A percentile compares a stretch with the other conserved stretches of the same genome.
phyloP scores from a whole-genome alignment of 75 land plant species.

The Picea glauca region DNA sequence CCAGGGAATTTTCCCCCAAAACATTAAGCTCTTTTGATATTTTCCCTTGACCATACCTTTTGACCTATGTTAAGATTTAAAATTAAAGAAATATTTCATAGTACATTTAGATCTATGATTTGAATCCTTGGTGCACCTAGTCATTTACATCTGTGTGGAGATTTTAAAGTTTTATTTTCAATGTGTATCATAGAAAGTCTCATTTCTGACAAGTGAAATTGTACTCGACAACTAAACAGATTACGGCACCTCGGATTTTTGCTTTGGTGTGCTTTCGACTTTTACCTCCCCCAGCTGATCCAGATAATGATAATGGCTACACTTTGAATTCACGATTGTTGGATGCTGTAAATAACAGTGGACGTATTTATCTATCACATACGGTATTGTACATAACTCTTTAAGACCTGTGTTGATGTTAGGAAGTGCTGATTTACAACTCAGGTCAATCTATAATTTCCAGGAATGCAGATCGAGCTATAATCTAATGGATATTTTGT shows the following conservation, averaged over 20 bases:
- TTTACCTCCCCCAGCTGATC: constrained; percentile 28
- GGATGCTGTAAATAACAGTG: constrained; percentile 65
- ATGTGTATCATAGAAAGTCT: not conserved
- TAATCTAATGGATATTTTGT: no score
- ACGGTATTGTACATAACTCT: constrained; percentile 34
- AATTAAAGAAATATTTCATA: not conserved
- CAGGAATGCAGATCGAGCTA: no score
- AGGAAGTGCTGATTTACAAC: no score
- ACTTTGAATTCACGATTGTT: constrained; percentile 56
- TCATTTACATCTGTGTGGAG: not conserved
- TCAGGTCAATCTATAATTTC: no score
- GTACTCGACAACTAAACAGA: constrained; percentile 21
- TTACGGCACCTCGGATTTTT: constrained; percentile 66
- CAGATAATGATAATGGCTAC: constrained; percentile 42
- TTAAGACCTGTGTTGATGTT: no score
- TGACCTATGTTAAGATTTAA: not conserved
- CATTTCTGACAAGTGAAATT: not conserved
- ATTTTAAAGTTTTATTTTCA: not conserved
- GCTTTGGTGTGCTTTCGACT: constrained; percentile 82
- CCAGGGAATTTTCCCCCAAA: not conserved
- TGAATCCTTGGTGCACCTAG: not conserved
- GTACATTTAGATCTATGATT: not conserved
- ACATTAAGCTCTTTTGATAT: not conserved
- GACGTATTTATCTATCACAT: constrained; percentile 63
- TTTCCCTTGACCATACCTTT: not conserved